Base-by-base conservation (phyloP, 2,329 filamentous ascomycete species). In the Fusarium sterilihyphosum region DNA sequence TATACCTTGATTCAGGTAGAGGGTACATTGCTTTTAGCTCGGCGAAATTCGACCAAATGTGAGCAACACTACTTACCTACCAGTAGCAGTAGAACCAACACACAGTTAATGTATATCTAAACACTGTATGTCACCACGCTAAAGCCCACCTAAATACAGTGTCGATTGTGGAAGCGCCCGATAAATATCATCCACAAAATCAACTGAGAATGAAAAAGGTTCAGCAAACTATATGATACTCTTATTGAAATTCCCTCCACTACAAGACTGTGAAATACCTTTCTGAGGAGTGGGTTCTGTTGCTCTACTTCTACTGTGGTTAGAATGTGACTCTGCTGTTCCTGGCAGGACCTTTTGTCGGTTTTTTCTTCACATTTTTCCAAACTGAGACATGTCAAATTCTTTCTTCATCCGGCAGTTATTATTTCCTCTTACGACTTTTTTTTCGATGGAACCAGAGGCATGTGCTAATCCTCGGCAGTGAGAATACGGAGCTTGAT, bases 221-320 rank as follows among this genome's bases (percentile, higher is more conserved):
- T 43, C 29, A 60, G 33, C 37, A 54, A 60, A 31, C 33, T 66
- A 44, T 54, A 20, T 29, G 57, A 44, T 62, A 31, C 67, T 65
- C 37, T 40, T 54, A 70, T 70, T 70, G 67, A 70, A 70, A 70
- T 70, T 70, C 60, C 8, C 43, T 38, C 53, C 31, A 18, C 52
- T 49, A 11, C 60, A 70, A 29, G 24, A 12, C 17, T 31, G 20
- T 35, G 17, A 43, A 43, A 44, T 70, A 4, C 13, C 18, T 20
- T 60, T 40, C n/a, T 20, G 38, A 53, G 8, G 24, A 22, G n/a
- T 59, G 41, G 12, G 18, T 33, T 37, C 12, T 33, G 59, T 57
- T 70, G 47, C 41, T 40, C 37, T 54, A 22, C n/a, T 38, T 66
- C 35, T 44, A 37, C 43, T 38, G 67, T 66, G 67, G 66, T 17